A percentile compares a stretch with the other conserved stretches of the same genome.
phyloP scores from a whole-genome alignment of 2,329 filamentous ascomycete species.

The Elsinoe perseae region DNA sequence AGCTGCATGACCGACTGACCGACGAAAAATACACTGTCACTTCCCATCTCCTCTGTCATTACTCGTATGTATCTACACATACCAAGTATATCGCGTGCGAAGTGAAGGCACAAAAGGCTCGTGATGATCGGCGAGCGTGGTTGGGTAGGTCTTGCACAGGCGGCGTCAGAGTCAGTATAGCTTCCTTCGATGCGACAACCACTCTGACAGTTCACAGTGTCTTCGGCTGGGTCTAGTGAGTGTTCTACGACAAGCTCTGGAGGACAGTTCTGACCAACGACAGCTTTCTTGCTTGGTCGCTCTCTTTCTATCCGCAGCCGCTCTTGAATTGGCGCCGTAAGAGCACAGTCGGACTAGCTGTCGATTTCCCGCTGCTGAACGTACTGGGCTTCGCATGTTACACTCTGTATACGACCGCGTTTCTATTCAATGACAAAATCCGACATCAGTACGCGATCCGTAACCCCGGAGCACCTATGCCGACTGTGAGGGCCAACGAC shows the following conservation, averaged over 20 bases:
- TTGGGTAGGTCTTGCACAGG: conserved; percentile 13
- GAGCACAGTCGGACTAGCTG: conserved; percentile 73
- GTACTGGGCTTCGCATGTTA: conserved; percentile 66
- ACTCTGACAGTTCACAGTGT: conserved; percentile 13
- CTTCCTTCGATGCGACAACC: background rate
- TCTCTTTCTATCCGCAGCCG: conserved; percentile 88
- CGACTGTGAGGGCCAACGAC: conserved; percentile 85
- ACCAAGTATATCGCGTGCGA: too few relatives aligned
- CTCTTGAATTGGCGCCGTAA: conserved; percentile 68
- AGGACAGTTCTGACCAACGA: background rate
- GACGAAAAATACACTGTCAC: too few relatives aligned
- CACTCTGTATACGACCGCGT: conserved; percentile 62
- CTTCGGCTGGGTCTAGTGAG: conserved; percentile 20
- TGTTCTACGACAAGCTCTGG: background rate
- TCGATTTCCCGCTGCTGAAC: conserved; percentile 80
- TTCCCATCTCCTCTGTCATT: too few relatives aligned
- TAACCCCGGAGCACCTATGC: conserved; percentile 62
- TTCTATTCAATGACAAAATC: conserved; percentile 72
- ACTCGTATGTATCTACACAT: too few relatives aligned
- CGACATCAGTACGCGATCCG: conserved; percentile 75
- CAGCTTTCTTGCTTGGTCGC: conserved; percentile 50
- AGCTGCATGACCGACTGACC: too few relatives aligned
- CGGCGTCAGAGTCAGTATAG: conserved; percentile 15
- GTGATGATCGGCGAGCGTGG: conserved; percentile 6
- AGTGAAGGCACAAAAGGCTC: background rate